Evolutionary conservation across 805 yeast genomes (phyloP), one percentile per base, ranked within the genome.

Genomic region (Saccharomycopsis sp.): DNA sequence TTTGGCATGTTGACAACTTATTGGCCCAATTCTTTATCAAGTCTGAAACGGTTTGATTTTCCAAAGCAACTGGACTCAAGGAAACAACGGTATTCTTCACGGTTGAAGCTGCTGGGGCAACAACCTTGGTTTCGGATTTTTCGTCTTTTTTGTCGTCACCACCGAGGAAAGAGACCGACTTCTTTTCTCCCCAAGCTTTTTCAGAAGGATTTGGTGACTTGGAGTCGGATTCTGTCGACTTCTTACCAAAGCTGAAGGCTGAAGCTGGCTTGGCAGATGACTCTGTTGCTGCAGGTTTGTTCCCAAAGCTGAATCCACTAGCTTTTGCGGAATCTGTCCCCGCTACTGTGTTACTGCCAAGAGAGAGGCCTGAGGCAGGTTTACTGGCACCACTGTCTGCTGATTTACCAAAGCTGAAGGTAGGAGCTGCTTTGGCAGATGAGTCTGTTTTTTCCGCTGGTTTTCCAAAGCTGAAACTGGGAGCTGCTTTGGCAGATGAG

Each of bases 1-100:
- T 68, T 2, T 89, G 73, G 0, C 92, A 76, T 10, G 73, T 69
- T 2, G 89, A 68, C 45, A 92, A 62, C 50, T 92, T 94, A 42
- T 77, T 75, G 0, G 96, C 82, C 98, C 98, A 92, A 60, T 82
- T 87, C 10, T 87, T 74, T 32, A 92, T 82, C 50, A 92, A 69
- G 57, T 92, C 97, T 54, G 92, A 97, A 54, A 92, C 65, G 1
- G 96, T 86, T 58, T 86, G 86, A 61, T 92, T 92, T 52, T 84
- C 87, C 27, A 92, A 70, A 4, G 94, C 75, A 3, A 86, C 71
- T 23, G 82, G n/a, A n/a, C n/a, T n/a, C n/a, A n/a, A n/a, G n/a
- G n/a, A n/a, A n/a, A n/a, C n/a, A n/a, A n/a, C n/a, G n/a, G n/a
- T n/a, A 45, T 53, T 52, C 21, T 52, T 56, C 6, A 39, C 52